Base-by-base conservation (phyloP, 1,284 basidiomycete species). In the Malassezia psittaci region DNA sequence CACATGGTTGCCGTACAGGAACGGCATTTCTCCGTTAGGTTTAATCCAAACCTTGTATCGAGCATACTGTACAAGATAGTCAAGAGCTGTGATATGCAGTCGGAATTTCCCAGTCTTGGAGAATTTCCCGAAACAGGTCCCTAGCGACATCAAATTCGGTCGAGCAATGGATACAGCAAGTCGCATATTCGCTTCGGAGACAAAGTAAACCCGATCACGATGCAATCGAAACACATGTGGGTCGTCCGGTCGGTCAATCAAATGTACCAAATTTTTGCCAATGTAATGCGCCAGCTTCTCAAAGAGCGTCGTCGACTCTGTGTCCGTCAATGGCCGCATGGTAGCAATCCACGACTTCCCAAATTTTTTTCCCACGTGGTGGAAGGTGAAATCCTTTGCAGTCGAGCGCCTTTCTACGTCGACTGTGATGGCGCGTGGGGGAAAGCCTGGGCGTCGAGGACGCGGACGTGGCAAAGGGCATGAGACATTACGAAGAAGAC, bases 21-120 rank as follows among this genome's bases (percentile, higher is more conserved):
- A 99, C 2, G 94, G 94, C 83, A 98, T 90, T 78, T 99, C 94
- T 70, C 94, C 94, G 63, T 98, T 94, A 13, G 91, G 87, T 77
- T 99, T 99, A 76, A 98, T 93, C 94, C 94, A 99, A n/a, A 57
- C 83, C 82, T 98, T 98, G 81, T 91, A 90, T 77, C 94, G 96
- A 21, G 94, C 93, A 75, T 96, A 96, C 74, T 94, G 89, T 2
- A 90, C 89, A 51, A 99, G 78, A 73, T 88, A 87, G 74, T 98
- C 94, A 56, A 99, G 79, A 15, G 87, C 82, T 1, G 91, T 96
- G 64, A 99, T 84, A 69, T 96, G 91, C 60, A 99, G 80, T 79
- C 91, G 90, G 81, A 99, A 98, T 77, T 96, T 98, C 57, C 90
- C 90, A 50, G 85, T 85, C 80, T 96, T 98, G 72, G 84, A 87